Evolutionary conservation across 768 basidiomycete species (phyloP).

Genomic region (Hypsizygus marmoreus): DNA sequence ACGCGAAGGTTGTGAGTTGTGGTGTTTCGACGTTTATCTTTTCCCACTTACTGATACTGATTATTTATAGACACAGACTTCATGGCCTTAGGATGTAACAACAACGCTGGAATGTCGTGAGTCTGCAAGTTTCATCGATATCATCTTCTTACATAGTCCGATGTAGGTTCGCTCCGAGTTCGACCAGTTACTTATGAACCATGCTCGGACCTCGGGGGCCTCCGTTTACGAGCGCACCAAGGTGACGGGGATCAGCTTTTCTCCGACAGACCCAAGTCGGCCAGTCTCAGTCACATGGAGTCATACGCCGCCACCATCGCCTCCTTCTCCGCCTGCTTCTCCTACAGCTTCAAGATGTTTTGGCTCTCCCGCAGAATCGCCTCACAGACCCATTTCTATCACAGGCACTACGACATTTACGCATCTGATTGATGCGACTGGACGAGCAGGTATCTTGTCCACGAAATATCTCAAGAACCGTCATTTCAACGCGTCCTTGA

Average conservation of each 20-base stretch:
- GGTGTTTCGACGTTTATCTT: background rate
- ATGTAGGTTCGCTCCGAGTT: constrained; percentile 59
- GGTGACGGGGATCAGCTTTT: constrained; percentile 51
- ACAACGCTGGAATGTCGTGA: constrained; percentile 66
- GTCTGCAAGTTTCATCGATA: constrained; percentile 20
- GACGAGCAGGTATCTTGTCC: constrained; percentile 72
- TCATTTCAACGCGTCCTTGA: constrained; percentile 65
- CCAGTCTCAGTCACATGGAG: constrained; percentile 60
- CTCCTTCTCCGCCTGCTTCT: constrained; percentile 43
- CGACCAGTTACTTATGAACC: constrained; percentile 57
- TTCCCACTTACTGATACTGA: background rate
- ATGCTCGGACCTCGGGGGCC: constrained; percentile 54
- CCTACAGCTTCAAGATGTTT: constrained; percentile 30
- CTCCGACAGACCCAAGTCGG: constrained; percentile 34
- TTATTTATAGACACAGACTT: constrained; percentile 56
- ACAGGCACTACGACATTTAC: constrained; percentile 62
- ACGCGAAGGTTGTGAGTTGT: constrained; percentile 59
- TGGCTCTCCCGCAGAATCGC: too few relatives aligned
- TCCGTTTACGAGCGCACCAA: constrained; percentile 56
- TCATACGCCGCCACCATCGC: constrained; percentile 43
- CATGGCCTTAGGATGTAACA: constrained; percentile 51
- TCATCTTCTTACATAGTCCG: background rate
- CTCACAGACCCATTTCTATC: constrained; percentile 17
- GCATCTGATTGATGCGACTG: constrained; percentile 73
- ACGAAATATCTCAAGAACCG: constrained; percentile 70